phyloP scores from a whole-genome alignment of 345 rosid genomes.

The Eucalyptus polyanthemos region DNA sequence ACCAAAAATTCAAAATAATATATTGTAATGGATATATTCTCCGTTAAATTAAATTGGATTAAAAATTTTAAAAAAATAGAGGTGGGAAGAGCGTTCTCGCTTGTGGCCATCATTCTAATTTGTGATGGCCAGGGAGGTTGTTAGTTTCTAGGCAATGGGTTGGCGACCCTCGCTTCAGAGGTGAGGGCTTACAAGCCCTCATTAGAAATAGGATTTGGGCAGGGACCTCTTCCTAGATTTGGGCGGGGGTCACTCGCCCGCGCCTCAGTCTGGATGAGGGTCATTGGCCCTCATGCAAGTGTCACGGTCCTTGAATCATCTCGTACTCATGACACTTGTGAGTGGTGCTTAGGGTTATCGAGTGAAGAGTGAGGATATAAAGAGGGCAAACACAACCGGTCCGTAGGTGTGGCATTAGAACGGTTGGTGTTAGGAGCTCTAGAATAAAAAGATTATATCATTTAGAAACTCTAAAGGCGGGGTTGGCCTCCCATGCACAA shows the following conservation, averaged over 20 bases:
- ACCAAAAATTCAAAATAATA: too few species aligned
- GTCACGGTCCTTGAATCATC: fast-evolving
- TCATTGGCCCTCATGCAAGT: too few species aligned
- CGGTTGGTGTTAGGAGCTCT: fast-evolving
- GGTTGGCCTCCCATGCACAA: too few species aligned
- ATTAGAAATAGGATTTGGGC: too few species aligned
- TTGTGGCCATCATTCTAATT: too few species aligned
- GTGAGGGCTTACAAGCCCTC: too few species aligned
- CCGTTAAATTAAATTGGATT: fast-evolving
- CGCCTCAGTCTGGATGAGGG: fast-evolving
- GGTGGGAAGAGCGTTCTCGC: too few species aligned
- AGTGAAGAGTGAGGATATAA: too few species aligned
- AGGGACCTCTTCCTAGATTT: too few species aligned
- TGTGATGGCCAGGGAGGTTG: fast-evolving
- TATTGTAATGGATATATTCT: too few species aligned
- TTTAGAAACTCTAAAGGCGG: fast-evolving
- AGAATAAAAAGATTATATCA: fast-evolving
- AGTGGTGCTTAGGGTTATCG: too few species aligned
- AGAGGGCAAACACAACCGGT: fast-evolving
- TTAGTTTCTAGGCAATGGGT: fast-evolving
- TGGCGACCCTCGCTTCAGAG: fast-evolving
- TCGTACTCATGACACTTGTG: fast-evolving
- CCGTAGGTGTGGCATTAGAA: fast-evolving
- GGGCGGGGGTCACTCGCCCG: fast-evolving
- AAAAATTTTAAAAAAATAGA: too few species aligned